Evolutionary conservation across 2,329 filamentous ascomycete genomes (phyloP).

Genomic region (Nannizziopsis arthrosporioides): DNA sequence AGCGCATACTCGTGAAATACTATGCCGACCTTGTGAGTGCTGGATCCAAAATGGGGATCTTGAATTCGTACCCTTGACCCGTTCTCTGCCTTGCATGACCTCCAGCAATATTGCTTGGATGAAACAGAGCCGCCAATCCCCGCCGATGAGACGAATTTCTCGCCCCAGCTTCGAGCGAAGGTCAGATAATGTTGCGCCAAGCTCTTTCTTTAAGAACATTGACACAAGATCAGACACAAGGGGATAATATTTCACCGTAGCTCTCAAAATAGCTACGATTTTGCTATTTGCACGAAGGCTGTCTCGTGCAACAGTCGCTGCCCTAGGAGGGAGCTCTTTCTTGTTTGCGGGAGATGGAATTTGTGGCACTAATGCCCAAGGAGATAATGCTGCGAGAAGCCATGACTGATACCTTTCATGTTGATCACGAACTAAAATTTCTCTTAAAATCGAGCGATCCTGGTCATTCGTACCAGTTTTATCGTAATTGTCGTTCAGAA

Average conservation of each 20-base stretch:
- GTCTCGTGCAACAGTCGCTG: conserved; percentile 56
- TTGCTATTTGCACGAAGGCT: conserved; percentile 73
- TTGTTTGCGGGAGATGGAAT: conserved; percentile 30
- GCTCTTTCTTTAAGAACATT: conserved; percentile 20
- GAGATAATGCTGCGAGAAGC: conserved; percentile 61
- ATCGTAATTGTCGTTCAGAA: conserved; percentile 27
- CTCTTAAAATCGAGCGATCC: conserved; percentile 22
- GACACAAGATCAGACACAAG: conserved; percentile 54
- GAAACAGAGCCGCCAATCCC: conserved; percentile 32
- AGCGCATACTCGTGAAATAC: conserved; percentile 42
- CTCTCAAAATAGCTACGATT: conserved; percentile 54
- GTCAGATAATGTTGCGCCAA: conserved; percentile 24
- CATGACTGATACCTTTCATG: conserved; percentile 63
- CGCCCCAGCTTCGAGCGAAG: conserved; percentile 29
- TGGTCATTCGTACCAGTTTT: conserved; percentile 10
- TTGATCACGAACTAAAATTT: conserved; percentile 48
- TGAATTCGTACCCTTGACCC: conserved; percentile 23
- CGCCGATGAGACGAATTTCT: conserved; percentile 26
- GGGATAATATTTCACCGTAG: conserved; percentile 49
- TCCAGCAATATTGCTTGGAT: conserved; percentile 33
- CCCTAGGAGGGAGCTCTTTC: conserved; percentile 47
- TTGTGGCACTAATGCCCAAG: conserved; percentile 51
- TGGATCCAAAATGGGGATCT: background rate
- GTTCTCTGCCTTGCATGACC: conserved; percentile 25
- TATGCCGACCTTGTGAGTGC: conserved; percentile 9